Percentiles rank a stretch among this genome's conserved stretches.
Conservation (phyloP, 2,329 filamentous ascomycete genomes). For the Zopfia rhizophila region DNA sequence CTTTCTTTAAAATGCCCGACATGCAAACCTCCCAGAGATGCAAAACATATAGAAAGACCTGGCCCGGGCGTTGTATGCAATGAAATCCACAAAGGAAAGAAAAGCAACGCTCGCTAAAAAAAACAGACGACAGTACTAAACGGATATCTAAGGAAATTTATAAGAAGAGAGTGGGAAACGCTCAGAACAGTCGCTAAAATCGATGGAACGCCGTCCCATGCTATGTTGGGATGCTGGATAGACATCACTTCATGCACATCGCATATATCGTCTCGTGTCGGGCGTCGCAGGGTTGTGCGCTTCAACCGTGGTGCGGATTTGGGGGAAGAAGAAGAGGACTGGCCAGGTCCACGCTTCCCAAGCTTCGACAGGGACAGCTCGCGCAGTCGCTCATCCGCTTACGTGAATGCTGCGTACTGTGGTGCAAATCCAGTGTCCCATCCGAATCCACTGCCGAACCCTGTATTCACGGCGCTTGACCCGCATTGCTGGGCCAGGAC, state of each 20-base stretch:
- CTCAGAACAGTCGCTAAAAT: constrained; percentile 53
- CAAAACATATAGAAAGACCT: constrained; percentile 54
- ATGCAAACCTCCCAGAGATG: constrained; percentile 58
- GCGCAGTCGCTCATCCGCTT: constrained; percentile 55
- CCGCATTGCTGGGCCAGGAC: constrained; percentile 87
- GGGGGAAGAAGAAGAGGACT: constrained; percentile 41
- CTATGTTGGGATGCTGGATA: constrained; percentile 55
- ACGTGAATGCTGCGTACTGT: constrained; percentile 81
- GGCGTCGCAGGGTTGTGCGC: constrained; percentile 53
- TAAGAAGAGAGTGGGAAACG: constrained; percentile 49
- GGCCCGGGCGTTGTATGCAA: constrained; percentile 48
- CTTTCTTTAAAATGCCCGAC: constrained; percentile 55
- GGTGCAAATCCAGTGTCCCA: constrained; percentile 88
- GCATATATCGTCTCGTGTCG: constrained; percentile 57
- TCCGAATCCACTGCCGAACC: constrained; percentile 78
- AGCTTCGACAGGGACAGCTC: constrained; percentile 40
- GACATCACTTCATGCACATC: constrained; percentile 56
- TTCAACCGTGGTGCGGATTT: constrained; percentile 42
- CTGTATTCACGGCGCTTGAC: constrained; percentile 68
- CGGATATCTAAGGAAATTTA: constrained; percentile 55
- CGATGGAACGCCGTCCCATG: constrained; percentile 67
- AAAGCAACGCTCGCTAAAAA: constrained; percentile 57
- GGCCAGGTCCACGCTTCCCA: constrained; percentile 57
- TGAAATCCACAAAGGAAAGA: constrained; percentile 40
- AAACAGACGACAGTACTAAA: constrained; percentile 55